Percentiles rank a stretch among this genome's conserved stretches.
Evolutionary conservation across 345 rosid species (phyloP).

Genomic region (Erodium maritimum): DNA sequence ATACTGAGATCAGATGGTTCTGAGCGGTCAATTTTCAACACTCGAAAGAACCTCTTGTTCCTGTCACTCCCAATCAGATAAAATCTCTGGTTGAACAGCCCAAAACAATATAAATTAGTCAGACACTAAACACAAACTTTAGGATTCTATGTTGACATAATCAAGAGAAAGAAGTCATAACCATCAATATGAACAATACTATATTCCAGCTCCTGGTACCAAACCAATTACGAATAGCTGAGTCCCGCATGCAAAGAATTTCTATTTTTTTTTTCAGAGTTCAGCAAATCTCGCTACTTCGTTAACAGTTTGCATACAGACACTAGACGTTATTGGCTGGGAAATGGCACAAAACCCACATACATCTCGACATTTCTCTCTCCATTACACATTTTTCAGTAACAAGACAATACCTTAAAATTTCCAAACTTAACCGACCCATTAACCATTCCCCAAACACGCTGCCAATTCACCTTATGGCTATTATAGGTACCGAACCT

Average conservation of each 20-base stretch:
- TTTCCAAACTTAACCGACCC: no score
- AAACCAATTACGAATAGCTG: no score
- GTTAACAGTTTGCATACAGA: no score
- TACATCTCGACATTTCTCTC: background rate
- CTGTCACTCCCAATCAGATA: conserved; percentile 93
- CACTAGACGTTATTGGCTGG: background rate
- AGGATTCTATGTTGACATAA: conserved; percentile 1
- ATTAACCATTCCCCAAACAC: background rate
- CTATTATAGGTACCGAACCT: background rate
- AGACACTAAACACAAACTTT: background rate
- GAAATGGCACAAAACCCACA: no score
- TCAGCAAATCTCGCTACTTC: no score
- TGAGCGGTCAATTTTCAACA: conserved; percentile 86
- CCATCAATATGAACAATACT: no score
- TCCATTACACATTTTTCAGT: background rate
- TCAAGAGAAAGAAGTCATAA: no score
- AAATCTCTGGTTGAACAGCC: conserved; percentile 51
- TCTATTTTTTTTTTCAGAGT: no score
- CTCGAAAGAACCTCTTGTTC: conserved; percentile 68
- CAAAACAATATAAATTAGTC: background rate
- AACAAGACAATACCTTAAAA: no score
- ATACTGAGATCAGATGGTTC: conserved; percentile 90
- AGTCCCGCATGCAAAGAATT: no score
- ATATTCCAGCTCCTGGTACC: no score
- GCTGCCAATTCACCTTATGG: background rate